Evolutionary conservation across 2,329 filamentous ascomycete species (phyloP).

Genomic region (Pseudopyrenochaeta lycopersici): DNA sequence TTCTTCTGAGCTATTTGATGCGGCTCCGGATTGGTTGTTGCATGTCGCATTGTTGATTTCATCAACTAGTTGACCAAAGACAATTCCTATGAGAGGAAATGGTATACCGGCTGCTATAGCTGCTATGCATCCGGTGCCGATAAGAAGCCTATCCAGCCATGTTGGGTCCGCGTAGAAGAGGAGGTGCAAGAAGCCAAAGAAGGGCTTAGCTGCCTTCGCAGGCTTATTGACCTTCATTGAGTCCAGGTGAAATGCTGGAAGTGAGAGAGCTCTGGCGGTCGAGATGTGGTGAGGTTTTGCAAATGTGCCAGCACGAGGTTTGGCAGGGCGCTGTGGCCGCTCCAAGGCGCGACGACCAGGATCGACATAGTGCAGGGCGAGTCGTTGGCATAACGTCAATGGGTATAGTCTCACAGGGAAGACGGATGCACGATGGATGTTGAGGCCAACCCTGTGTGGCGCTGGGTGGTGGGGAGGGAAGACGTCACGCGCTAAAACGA

Average conservation of each 20-base stretch:
- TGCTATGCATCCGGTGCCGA: conserved; percentile 51
- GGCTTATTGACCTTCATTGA: conserved; percentile 40
- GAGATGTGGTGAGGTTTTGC: conserved; percentile 28
- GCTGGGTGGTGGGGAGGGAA: conserved; percentile 15
- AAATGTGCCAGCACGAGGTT: conserved; percentile 22
- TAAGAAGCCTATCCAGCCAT: conserved; percentile 48
- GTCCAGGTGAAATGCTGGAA: conserved; percentile 16
- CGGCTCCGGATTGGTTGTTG: conserved; percentile 34
- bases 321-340: conserved; percentile 27
- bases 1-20: conserved; percentile 26
- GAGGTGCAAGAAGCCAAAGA: conserved; percentile 44
- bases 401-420: conserved; percentile 27
- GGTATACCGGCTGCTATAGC: conserved; percentile 69
- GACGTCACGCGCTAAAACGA: conserved; percentile 15
- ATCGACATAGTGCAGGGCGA: conserved; percentile 31
- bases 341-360: conserved; percentile 32
- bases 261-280: conserved; percentile 19
- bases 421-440: conserved; percentile 17
- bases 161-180: conserved; percentile 49
- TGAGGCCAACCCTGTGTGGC: conserved; percentile 13
- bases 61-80: conserved; percentile 71
- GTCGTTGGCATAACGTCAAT: conserved; percentile 19
- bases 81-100: conserved; percentile 70
- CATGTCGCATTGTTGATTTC: conserved; percentile 68
- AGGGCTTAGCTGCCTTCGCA: conserved; percentile 37